Evolutionary conservation across 441 rosid genomes (phyloP).

Genomic region (Bruguiera hainesii): DNA sequence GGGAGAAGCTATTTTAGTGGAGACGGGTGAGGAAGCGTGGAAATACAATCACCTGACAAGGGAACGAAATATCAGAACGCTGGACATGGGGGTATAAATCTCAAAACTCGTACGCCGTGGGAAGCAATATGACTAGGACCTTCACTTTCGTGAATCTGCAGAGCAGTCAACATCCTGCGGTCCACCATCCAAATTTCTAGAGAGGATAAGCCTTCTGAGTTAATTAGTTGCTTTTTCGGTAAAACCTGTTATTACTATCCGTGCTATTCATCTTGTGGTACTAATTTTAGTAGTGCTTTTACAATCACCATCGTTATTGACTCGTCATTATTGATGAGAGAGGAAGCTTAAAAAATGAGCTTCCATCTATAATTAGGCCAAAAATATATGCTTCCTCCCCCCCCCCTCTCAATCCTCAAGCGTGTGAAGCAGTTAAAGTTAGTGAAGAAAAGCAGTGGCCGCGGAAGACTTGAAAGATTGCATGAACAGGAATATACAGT

Average conservation of each 20-base stretch:
- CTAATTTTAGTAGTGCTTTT: no score
- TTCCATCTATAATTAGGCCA: neutral
- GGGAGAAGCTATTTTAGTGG: conserved; percentile 16
- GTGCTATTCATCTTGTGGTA: no score
- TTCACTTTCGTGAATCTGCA: neutral
- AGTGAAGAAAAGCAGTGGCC: neutral
- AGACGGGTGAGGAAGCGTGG: conserved; percentile 7
- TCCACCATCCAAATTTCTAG: neutral
- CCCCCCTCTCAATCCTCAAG: neutral
- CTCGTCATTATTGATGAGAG: neutral
- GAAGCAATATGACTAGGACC: neutral
- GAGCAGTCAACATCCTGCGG: neutral
- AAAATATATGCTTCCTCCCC: neutral
- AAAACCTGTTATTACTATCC: no score
- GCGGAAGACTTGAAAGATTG: neutral
- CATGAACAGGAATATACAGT: neutral
- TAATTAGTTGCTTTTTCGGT: no score
- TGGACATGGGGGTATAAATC: neutral
- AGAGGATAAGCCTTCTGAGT: neutral
- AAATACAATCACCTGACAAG: conserved; percentile 13
- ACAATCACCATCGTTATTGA: neutral
- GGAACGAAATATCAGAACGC: conserved; percentile 16
- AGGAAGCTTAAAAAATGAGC: neutral
- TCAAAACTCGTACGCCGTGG: no score
- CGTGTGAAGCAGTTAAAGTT: neutral